A percentile compares a stretch with the other conserved stretches of the same genome.
Evolutionary conservation across 495 filamentous ascomycete species (phyloP).

Genomic region (Aspergillus diversus): DNA sequence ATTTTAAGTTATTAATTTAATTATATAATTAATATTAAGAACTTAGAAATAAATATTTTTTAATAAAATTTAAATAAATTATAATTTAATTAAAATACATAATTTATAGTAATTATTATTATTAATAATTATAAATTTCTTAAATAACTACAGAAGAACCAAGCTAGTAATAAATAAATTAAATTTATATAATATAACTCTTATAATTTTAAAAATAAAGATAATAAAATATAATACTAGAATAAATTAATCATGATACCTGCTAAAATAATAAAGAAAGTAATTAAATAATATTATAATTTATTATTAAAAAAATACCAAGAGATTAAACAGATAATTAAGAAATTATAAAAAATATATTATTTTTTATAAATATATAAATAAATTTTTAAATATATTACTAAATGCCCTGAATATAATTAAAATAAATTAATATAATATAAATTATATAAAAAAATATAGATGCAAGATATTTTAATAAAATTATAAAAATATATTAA

Average conservation of each 20-base stretch:
- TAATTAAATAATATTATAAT: background rate
- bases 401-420: background rate
- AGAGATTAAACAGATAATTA: background rate
- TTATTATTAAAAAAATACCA: background rate
- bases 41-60: background rate
- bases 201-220: background rate
- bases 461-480: background rate
- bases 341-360: background rate
- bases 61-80: background rate
- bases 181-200: background rate
- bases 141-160: background rate
- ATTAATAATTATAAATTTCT: slow-evolving; percentile 5
- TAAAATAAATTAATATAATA: slow-evolving; percentile 4
- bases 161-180: background rate
- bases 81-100: slow-evolving; percentile 3
- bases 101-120: slow-evolving; percentile 1
- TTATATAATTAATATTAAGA: slow-evolving; percentile 7
- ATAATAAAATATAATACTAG: slow-evolving; percentile 8
- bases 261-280: background rate
- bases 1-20: background rate
- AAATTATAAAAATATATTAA: background rate
- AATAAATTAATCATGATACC: background rate
- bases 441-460: slow-evolving; percentile 6
- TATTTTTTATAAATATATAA: background rate
- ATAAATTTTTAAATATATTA: slow-evolving; percentile 2